These are phyloP conservation scores for Eustoma russellianum DNA, from an alignment of 257 asterid species.

Conservation along the genomic window DNA sequence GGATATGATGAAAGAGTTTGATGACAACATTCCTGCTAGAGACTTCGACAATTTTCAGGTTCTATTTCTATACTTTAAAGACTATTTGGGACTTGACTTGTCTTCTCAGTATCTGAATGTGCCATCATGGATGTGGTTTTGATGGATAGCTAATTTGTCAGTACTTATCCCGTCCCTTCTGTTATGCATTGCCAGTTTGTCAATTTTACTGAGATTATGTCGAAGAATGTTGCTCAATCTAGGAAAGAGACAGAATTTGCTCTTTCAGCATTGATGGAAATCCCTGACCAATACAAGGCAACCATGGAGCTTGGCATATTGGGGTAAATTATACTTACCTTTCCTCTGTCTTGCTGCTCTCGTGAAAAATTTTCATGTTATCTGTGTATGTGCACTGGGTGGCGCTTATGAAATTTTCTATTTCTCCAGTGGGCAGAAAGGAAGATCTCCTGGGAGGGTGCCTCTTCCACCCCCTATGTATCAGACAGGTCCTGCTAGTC, in stretches of 20 bases:
- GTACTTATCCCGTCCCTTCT: too few relatives aligned
- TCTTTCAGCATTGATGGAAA: slow-evolving; percentile 89
- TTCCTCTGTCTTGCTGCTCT: slow-evolving; percentile 9
- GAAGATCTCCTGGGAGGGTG: slow-evolving; percentile 43
- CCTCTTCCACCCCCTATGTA: slow-evolving; percentile 81
- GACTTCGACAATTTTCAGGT: slow-evolving; percentile 98
- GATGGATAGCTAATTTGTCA: neutral
- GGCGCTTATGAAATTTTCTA: neutral
- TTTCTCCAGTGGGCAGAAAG: slow-evolving; percentile 41
- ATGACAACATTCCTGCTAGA: slow-evolving; percentile 90
- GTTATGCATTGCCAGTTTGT: slow-evolving; percentile 50
- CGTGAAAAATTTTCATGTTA: slow-evolving; percentile 2
- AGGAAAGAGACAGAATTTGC: slow-evolving; percentile 96
- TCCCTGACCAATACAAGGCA: slow-evolving; percentile 90
- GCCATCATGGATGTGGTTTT: neutral
- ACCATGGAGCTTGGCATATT: slow-evolving; percentile 77
- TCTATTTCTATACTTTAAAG: slow-evolving; percentile 4
- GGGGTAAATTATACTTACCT: slow-evolving; percentile 46
- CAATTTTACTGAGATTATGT: slow-evolving; percentile 88
- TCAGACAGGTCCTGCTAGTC: slow-evolving; percentile 27
- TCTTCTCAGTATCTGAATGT: slow-evolving; percentile 1
- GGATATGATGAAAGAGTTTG: slow-evolving; percentile 98
- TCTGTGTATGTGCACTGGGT: too few relatives aligned
- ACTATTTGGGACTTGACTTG: slow-evolving; percentile 5
- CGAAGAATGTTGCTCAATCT: slow-evolving; percentile 51